Evolutionary conservation across 2,329 filamentous ascomycete species (phyloP).

Genomic region (Bertia moriformis): DNA sequence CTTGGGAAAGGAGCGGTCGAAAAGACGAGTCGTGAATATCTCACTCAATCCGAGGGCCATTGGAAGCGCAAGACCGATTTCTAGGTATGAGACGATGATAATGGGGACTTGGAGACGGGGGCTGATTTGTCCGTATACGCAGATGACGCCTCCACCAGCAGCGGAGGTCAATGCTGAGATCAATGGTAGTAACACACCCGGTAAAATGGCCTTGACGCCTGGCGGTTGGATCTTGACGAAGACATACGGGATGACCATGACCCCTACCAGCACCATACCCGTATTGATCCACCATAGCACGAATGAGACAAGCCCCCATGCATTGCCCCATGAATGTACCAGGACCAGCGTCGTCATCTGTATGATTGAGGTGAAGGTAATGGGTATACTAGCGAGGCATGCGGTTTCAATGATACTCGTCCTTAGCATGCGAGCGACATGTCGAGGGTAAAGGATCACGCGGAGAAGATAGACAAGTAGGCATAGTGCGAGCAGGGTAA

Average conservation of each 20-base stretch:
- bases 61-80: slow-evolving; percentile 16
- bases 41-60: slow-evolving; percentile 15
- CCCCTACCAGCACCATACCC: slow-evolving; percentile 13
- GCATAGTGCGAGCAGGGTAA: slow-evolving; percentile 13
- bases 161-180: slow-evolving; percentile 22
- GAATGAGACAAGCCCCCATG: slow-evolving; percentile 14
- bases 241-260: slow-evolving; percentile 16
- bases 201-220: slow-evolving; percentile 15
- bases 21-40: slow-evolving; percentile 16
- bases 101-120: slow-evolving; percentile 16
- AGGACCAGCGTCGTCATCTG: slow-evolving; percentile 10
- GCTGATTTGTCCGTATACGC: slow-evolving; percentile 10
- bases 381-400: slow-evolving; percentile 19
- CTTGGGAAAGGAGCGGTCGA: slow-evolving; percentile 9
- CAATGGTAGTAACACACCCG: slow-evolving; percentile 19
- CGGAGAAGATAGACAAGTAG: slow-evolving; percentile 16
- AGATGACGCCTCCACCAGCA: slow-evolving; percentile 19
- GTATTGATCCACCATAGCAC: slow-evolving; percentile 24
- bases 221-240: slow-evolving; percentile 18
- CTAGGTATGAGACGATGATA: slow-evolving; percentile 23
- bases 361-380: slow-evolving; percentile 13
- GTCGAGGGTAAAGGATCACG: slow-evolving; percentile 13
- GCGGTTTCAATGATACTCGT: slow-evolving; percentile 17
- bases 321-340: slow-evolving; percentile 12
- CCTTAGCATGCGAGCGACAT: slow-evolving; percentile 13